These are phyloP conservation scores for Globisporangium acanthophoron DNA, from an alignment of 352 stramenopile genomes.

Conservation along the genomic window DNA sequence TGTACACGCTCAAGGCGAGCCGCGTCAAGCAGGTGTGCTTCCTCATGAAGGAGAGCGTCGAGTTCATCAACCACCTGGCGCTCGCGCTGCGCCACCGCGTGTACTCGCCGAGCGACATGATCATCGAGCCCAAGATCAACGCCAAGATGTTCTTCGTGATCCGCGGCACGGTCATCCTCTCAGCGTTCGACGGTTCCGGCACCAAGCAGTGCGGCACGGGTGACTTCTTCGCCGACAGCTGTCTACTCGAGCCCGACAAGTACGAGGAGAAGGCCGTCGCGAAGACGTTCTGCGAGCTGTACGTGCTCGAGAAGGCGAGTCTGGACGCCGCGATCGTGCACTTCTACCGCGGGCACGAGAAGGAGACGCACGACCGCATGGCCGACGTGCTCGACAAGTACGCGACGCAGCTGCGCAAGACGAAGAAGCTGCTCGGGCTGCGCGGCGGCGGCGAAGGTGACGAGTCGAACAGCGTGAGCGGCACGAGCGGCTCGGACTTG, in stretches of 20 bases:
- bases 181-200: constrained; percentile 38
- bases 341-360: constrained; percentile 41
- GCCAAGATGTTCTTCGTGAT: constrained; percentile 76
- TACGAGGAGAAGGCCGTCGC: constrained; percentile 69
- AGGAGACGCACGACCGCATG: constrained; percentile 32
- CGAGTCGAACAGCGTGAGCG: neutral
- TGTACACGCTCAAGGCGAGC: constrained; percentile 56
- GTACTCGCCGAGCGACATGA: constrained; percentile 52
- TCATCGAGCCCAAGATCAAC: constrained; percentile 71
- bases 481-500: constrained; percentile 5
- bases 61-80: constrained; percentile 63
- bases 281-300: constrained; percentile 82
- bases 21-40: constrained; percentile 67
- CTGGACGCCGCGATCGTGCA: constrained; percentile 51
- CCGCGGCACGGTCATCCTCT: constrained; percentile 41
- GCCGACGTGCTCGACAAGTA: constrained; percentile 43
- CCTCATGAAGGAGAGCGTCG: constrained; percentile 58
- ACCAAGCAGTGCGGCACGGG: constrained; percentile 56
- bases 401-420: constrained; percentile 61
- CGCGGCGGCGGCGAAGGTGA: constrained; percentile 21
- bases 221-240: constrained; percentile 67
- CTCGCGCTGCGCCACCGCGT: constrained; percentile 39
- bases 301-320: constrained; percentile 54
- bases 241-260: constrained; percentile 41
- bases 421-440: constrained; percentile 63